Evolutionary conservation across 331 rosid species (phyloP).

Genomic region (Quercus phellos): DNA sequence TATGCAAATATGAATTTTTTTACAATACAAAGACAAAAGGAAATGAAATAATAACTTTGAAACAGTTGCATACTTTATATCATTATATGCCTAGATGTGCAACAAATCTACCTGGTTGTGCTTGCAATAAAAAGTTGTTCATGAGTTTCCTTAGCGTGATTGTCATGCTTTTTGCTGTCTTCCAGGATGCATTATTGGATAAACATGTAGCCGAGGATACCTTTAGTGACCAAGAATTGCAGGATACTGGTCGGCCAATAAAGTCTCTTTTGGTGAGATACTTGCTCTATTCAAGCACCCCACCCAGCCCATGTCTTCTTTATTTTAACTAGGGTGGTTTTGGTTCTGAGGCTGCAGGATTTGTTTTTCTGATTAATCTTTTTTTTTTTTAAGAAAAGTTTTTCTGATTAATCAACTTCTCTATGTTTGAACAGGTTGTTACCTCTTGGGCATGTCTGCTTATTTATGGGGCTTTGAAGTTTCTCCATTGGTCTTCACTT

Average conservation of each 20-base stretch:
- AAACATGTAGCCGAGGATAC: slow-evolving; percentile 65
- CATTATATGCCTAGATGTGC: background rate
- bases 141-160: background rate
- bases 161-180: slow-evolving; percentile 10
- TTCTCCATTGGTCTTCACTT: slow-evolving; percentile 63
- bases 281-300: background rate
- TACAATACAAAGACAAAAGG: background rate
- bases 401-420: background rate
- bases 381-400: background rate
- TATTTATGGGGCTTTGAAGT: slow-evolving; percentile 52
- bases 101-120: background rate
- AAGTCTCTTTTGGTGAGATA: slow-evolving; percentile 79
- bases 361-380: background rate
- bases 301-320: no score
- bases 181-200: slow-evolving; percentile 81
- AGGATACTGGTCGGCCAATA: slow-evolving; percentile 51
- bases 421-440: slow-evolving; percentile 49
- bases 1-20: background rate
- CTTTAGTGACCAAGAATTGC: slow-evolving; percentile 60
- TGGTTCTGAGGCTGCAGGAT: background rate
- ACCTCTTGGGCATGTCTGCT: slow-evolving; percentile 66
- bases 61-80: background rate
- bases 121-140: background rate
- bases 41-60: background rate
- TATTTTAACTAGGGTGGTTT: background rate